Evolutionary conservation across 2,329 filamentous ascomycete species (phyloP).

Genomic region (Arthroderma sp.): DNA sequence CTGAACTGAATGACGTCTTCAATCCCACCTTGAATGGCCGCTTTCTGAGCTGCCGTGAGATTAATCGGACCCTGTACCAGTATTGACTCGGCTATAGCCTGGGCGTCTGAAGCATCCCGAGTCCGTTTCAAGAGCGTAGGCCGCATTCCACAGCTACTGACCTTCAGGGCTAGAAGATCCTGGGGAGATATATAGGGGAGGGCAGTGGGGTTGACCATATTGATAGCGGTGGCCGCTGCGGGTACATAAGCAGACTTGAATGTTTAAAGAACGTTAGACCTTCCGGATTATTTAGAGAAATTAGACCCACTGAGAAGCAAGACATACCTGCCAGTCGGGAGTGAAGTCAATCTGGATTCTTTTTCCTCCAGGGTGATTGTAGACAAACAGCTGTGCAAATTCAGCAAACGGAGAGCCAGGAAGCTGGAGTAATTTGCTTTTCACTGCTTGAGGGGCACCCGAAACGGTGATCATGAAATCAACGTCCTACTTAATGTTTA

Average conservation of each 20-base stretch:
- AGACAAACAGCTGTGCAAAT: conserved; percentile 5
- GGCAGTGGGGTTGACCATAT: not conserved
- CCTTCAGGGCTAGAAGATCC: conserved; percentile 10
- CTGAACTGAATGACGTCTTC: not conserved
- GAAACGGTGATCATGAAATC: conserved; percentile 9
- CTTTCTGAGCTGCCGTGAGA: not conserved
- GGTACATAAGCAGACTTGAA: conserved; percentile 7
- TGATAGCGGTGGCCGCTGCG: not conserved
- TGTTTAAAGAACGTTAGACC: not conserved
- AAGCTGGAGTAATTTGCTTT: conserved; percentile 6
- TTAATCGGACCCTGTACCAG: not conserved
- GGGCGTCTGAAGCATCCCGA: conserved; percentile 5
- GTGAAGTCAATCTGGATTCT: conserved; percentile 8
- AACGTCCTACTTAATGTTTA: conserved; percentile 2
- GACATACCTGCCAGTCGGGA: conserved; percentile 9
- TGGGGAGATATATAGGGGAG: conserved; percentile 8
- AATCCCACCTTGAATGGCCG: not conserved
- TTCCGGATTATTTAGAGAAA: not conserved
- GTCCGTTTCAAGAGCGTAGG: not conserved
- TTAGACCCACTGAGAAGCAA: not conserved
- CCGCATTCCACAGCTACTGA: conserved; percentile 9
- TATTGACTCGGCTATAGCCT: not conserved
- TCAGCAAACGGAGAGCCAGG: conserved; percentile 6
- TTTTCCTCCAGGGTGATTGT: conserved; percentile 5
- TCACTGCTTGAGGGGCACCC: conserved; percentile 6